Base-by-base conservation (phyloP, 1,284 basidiomycete species). In the Ceratobasidium sp. region DNA sequence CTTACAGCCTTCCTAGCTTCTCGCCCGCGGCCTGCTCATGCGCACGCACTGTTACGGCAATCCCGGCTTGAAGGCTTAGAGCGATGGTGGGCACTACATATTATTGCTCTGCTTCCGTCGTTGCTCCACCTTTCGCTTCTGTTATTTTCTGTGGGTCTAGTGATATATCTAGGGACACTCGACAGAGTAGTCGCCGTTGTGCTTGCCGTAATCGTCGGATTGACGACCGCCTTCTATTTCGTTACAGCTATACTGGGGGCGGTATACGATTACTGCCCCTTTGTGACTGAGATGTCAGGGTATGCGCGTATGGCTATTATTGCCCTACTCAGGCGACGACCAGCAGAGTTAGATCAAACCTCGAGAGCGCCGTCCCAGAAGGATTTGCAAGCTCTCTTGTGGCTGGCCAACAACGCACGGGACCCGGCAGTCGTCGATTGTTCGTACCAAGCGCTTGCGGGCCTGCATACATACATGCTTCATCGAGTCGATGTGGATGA, bases 51-150 rank as follows among this genome's bases (percentile, higher is more conserved):
- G 1, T 2, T 16, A 3, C 43, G 71, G 2, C 59, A 61, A 32
- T 10, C 32, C 5, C n/a, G 55, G 9, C 43, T 53, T 1, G 32
- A 32, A 16, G 71, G 46, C 12, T 16, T 62, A 9, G 21, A 52
- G 9, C 18, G 16, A 3, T 72, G 71, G 71, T 21, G 52, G 30
- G 41, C 61, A 9, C n/a, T 48, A 5, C 34, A 43, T 14, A 61
- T 64, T 28, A 53, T 72, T 28, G 71, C 45, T n/a, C 36, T 57
- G 9, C 71, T 72, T 10, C 71, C 71, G 9, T 48, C 32, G 10
- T 16, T 65, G 1, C 61, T 72, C 1, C 71, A 64, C 26, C 10
- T 64, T 18, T 53, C 71, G n/a, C 34, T 72, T 2, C 9, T 55
- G 18, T 48, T 72, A 2, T 72, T 72, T 34, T 30, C 61, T 18